phyloP scores from a whole-genome alignment of 306 rosid species.

The Citrullus mucosospermus region DNA sequence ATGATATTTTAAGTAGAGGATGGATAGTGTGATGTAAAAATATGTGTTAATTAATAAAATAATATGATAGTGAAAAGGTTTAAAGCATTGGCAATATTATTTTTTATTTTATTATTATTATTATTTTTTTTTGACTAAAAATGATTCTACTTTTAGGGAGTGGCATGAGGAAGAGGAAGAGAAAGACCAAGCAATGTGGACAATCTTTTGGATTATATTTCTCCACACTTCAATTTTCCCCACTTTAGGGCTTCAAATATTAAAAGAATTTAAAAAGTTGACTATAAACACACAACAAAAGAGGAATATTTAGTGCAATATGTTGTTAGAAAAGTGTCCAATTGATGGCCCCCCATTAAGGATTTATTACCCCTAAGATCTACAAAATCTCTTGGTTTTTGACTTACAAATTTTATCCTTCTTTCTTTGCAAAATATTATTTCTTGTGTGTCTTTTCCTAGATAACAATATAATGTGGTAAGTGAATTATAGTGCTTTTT shows the following conservation, averaged over 20 bases:
- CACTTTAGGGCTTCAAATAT: slow-evolving; percentile 3
- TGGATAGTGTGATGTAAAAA: too few species aligned
- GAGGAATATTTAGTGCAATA: background rate
- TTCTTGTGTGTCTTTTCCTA: background rate
- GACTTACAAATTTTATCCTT: background rate
- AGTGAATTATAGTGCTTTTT: background rate
- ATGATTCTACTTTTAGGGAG: background rate
- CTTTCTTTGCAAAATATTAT: background rate
- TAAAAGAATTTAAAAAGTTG: background rate
- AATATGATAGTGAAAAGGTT: background rate
- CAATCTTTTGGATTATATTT: background rate
- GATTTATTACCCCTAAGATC: background rate
- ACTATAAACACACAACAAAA: background rate
- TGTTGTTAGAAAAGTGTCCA: background rate
- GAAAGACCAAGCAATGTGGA: slow-evolving; percentile 7
- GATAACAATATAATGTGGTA: background rate
- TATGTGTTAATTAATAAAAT: background rate
- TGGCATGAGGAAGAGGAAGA: background rate
- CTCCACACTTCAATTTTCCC: background rate
- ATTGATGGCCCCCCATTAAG: background rate
- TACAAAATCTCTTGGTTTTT: background rate
- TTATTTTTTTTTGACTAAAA: background rate
- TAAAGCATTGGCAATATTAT: background rate
- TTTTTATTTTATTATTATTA: too few species aligned
- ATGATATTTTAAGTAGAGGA: too few species aligned